Evolutionary conservation across 345 rosid species (phyloP), one percentile per base, ranked within the genome.

Genomic region (Murraya koenigii): DNA sequence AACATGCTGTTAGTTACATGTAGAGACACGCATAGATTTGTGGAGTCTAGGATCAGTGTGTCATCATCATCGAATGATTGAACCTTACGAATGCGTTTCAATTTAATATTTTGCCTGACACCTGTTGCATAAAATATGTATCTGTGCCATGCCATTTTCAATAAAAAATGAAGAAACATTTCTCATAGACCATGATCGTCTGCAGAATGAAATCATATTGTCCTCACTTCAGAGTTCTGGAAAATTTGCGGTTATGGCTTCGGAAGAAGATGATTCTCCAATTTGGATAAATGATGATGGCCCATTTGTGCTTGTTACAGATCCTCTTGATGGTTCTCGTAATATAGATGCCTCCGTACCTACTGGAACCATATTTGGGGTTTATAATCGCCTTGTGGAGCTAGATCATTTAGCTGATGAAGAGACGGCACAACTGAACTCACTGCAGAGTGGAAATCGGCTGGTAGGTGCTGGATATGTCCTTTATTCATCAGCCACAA

Each of bases 331-430:
- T 81, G 97, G 98, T 61, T 95, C 97, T 71, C 87, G 94, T 25
- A 95, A 95, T 60, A 95, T 95, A 0, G 98, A 93, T 80, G 97
- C 97, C 47, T 93, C 97, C 25, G 91, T 95, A 76, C 97, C 97
- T 1, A 95, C 97, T 0, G 98, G 98, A 77, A 90, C 98, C 8
- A 93, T 95, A 82, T 93, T 93, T 15, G 97, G 98, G 38, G 80
- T 93, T 38, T 95, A 93, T 70, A 85, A 76, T 23, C 91, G 92
- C 65, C 94, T 91, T 11, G 80, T 78, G 75, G 98, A 93, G 78
- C 85, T 95, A 60, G 98, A 95, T 80, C 89, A 90, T 82, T 85
- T 93, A 68, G 91, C 97, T 3, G 63, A 54, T 66, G 89, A 86
- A 63, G 93, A 93, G 85, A 95, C 88, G 84, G 97, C 93, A 47